A percentile compares a stretch with the other conserved stretches of the same genome.
These are phyloP conservation scores for Fusarium guadeloupense DNA, from an alignment of 2,329 filamentous ascomycete species.

Conservation along the genomic window DNA sequence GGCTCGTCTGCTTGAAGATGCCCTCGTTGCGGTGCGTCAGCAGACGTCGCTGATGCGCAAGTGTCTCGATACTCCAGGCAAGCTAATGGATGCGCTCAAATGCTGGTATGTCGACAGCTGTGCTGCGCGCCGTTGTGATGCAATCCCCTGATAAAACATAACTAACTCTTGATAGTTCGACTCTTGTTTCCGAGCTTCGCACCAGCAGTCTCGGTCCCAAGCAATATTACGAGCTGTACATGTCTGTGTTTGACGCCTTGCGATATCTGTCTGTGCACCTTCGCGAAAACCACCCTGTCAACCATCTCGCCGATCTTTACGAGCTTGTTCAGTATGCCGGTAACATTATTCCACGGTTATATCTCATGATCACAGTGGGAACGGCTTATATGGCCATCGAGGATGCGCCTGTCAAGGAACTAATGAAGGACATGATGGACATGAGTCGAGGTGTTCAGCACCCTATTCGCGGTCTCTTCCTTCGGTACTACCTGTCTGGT, in stretches of 20 bases:
- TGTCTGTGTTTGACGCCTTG: constrained; percentile 97
- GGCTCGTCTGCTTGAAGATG: constrained; percentile 96
- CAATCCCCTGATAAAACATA: constrained; percentile 19
- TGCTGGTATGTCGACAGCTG: constrained; percentile 79
- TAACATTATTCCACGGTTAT: constrained; percentile 94
- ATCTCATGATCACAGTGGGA: constrained; percentile 99
- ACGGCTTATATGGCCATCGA: constrained; percentile 99
- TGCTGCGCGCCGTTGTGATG: neutral
- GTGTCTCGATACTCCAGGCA: constrained; percentile 94
- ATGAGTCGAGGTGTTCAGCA: constrained; percentile 99
- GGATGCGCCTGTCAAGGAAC: constrained; percentile 98
- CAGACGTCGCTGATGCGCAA: constrained; percentile 98
- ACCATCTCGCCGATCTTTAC: constrained; percentile 97
- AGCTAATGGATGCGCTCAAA: constrained; percentile 99
- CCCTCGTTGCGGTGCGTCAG: constrained; percentile 93
- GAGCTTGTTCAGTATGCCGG: constrained; percentile 98
- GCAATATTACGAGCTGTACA: constrained; percentile 99
- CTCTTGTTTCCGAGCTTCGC: constrained; percentile 95
- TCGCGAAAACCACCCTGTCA: constrained; percentile 95
- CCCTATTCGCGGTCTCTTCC: constrained; percentile 91
- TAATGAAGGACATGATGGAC: constrained; percentile 99
- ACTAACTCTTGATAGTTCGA: constrained; percentile 71
- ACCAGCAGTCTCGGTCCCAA: constrained; percentile 98
- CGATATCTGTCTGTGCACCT: constrained; percentile 96
- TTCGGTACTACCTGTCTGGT: constrained; percentile 95